Conservation (phyloP, 1,284 basidiomycete genomes). For the Sporisorium iseilematis-ciliati region DNA sequence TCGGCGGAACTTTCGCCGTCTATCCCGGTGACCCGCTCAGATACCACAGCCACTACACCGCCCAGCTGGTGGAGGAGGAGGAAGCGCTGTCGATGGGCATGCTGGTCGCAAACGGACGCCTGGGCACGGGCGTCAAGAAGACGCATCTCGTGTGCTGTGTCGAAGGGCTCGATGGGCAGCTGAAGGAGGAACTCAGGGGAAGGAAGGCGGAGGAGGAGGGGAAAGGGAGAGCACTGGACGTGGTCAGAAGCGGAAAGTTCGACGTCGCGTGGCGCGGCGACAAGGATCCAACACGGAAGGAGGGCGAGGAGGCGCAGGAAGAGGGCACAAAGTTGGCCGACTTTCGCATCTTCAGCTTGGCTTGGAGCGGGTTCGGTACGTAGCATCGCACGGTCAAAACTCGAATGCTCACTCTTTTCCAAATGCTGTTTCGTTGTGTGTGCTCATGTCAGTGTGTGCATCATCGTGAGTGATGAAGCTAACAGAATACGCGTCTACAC, state of each 20-base stretch:
- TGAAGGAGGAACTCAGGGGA: not conserved
- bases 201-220: not conserved
- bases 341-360: conserved; percentile 62
- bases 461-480: too few species aligned
- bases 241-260: conserved; percentile 5
- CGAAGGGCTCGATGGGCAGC: not conserved
- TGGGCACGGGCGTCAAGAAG: conserved; percentile 98
- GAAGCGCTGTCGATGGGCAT: conserved; percentile 67
- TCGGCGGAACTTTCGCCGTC: conserved; percentile 94
- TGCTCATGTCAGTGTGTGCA: too few species aligned
- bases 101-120: conserved; percentile 90
- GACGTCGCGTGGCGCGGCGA: conserved; percentile 8
- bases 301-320: not conserved
- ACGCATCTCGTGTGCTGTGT: conserved; percentile 85
- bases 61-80: conserved; percentile 63
- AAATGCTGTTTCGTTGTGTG: too few species aligned
- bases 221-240: not conserved
- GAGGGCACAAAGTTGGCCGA: conserved; percentile 36
- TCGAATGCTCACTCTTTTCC: too few species aligned
- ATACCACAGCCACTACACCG: conserved; percentile 96
- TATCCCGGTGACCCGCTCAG: conserved; percentile 97
- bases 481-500: too few species aligned
- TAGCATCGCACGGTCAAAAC: conserved; percentile 14
- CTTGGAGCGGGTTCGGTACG: conserved; percentile 69
- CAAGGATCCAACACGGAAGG: conserved; percentile 13